A percentile compares a stretch with the other conserved stretches of the same genome.
Evolutionary conservation across 2,329 filamentous ascomycete genomes (phyloP).

Genomic region (Tolypocladium tundrense): DNA sequence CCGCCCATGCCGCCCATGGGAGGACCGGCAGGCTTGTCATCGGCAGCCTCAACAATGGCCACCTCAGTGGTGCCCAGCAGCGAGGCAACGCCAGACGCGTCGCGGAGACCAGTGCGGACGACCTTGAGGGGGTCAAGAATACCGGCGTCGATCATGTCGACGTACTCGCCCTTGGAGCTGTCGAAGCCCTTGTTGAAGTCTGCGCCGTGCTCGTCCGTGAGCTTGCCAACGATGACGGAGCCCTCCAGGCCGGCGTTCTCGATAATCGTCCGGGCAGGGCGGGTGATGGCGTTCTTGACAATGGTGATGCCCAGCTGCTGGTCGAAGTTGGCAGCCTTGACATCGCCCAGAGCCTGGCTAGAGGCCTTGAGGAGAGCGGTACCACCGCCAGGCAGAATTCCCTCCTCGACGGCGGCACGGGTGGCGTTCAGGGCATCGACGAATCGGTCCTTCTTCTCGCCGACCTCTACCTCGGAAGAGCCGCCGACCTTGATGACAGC

Average conservation of each 20-base stretch:
- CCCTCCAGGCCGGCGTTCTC: slow-evolving; percentile 97
- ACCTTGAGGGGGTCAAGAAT: slow-evolving; percentile 99
- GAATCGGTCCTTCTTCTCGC: slow-evolving; percentile 99
- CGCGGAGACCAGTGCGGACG: slow-evolving; percentile 88
- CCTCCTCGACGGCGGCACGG: slow-evolving; percentile 95
- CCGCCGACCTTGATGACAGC: slow-evolving; percentile 99
- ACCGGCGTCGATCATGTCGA: slow-evolving; percentile 95
- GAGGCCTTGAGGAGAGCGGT: slow-evolving; percentile 97
- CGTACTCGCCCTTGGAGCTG: slow-evolving; percentile 93
- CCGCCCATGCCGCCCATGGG: slow-evolving; percentile 58
- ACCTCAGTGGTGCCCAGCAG: slow-evolving; percentile 97
- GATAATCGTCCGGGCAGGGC: slow-evolving; percentile 86
- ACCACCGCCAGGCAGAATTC: slow-evolving; percentile 96
- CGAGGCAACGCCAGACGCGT: slow-evolving; percentile 92
- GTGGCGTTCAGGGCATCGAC: slow-evolving; percentile 98
- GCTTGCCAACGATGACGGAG: slow-evolving; percentile 93
- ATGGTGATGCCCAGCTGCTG: slow-evolving; percentile 98
- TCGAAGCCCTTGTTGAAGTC: slow-evolving; percentile 99
- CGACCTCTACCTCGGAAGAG: slow-evolving; percentile 94
- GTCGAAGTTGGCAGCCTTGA: slow-evolving; percentile 94
- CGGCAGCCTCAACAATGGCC: slow-evolving; percentile 88
- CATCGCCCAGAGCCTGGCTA: slow-evolving; percentile 68
- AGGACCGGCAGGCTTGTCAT: slow-evolving; percentile 67
- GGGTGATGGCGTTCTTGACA: slow-evolving; percentile 95
- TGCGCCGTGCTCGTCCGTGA: slow-evolving; percentile 79